These are phyloP conservation scores for Cephaloascus albidus DNA, from an alignment of 805 yeast species.

Conservation along the genomic window DNA sequence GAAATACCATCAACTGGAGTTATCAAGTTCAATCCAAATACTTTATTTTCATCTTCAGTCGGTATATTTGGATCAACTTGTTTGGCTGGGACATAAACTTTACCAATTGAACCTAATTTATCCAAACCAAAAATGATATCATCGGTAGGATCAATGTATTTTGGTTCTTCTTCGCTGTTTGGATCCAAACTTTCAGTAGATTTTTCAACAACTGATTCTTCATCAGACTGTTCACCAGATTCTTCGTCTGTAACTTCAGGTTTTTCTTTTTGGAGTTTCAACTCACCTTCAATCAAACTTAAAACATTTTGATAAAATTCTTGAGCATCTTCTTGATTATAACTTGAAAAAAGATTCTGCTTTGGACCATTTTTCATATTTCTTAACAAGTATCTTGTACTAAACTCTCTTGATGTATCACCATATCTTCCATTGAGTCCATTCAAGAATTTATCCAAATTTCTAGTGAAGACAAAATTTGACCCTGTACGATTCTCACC, in stretches of 20 bases:
- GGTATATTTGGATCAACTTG: constrained; percentile 66
- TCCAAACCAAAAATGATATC: constrained; percentile 28
- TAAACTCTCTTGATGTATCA: constrained; percentile 47
- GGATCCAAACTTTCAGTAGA: constrained; percentile 5
- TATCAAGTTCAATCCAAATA: constrained; percentile 45
- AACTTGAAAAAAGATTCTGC: constrained; percentile 69
- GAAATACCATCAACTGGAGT: constrained; percentile 91
- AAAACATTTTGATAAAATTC: constrained; percentile 83
- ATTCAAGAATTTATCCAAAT: constrained; percentile 41
- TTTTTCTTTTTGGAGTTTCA: constrained; percentile 18
- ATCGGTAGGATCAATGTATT: constrained; percentile 9
- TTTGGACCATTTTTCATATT: constrained; percentile 74
- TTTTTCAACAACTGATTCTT: constrained; percentile 6
- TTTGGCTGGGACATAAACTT: constrained; percentile 60
- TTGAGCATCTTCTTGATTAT: constrained; percentile 94
- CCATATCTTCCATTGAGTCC: constrained; percentile 51
- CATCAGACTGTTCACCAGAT: constrained; percentile 4
- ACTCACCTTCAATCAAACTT: constrained; percentile 54
- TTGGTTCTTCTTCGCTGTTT: constrained; percentile 12
- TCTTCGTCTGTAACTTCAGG: constrained; percentile 15
- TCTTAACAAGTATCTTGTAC: constrained; percentile 49
- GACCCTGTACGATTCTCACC: constrained; percentile 8
- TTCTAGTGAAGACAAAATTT: constrained; percentile 37
- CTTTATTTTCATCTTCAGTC: constrained; percentile 29
- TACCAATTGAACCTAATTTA: constrained; percentile 48